These are phyloP conservation scores for Cutaneotrichosporon mucoides DNA, from an alignment of 1,284 basidiomycete species.

Conservation along the genomic window DNA sequence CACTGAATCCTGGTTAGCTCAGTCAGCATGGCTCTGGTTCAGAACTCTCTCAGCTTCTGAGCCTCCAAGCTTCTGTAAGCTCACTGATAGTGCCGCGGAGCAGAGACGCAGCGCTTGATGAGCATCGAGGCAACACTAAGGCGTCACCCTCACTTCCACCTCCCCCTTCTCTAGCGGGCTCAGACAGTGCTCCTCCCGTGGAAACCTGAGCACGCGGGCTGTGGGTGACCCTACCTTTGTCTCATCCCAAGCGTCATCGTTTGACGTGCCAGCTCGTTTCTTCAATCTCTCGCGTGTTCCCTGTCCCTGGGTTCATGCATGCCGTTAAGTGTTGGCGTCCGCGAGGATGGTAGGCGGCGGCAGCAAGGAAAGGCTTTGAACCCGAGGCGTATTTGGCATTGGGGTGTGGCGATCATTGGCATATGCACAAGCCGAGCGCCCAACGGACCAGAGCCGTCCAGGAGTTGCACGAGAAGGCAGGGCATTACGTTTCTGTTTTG, in stretches of 20 bases:
- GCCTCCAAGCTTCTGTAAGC: no score
- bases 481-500: background rate
- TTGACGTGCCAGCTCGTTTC: slow-evolving; percentile 3
- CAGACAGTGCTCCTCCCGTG: background rate
- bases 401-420: no score
- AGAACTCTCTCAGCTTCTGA: no score
- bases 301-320: slow-evolving; percentile 4
- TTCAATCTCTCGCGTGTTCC: slow-evolving; percentile 2
- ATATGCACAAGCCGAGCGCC: no score
- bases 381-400: no score
- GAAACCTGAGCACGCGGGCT: slow-evolving; percentile 4
- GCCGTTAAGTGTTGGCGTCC: slow-evolving; percentile 4
- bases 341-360: background rate
- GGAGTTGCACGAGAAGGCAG: background rate
- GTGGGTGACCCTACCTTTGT: background rate
- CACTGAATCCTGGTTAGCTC: no score
- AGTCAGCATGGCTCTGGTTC: no score
- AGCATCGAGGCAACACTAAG: background rate
- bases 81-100: background rate
- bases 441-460: background rate
- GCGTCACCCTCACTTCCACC: background rate
- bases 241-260: slow-evolving; percentile 6
- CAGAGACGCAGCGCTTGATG: background rate
- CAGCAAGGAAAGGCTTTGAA: background rate
- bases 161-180: background rate